These are phyloP conservation scores for Neofusicoccum laricinum DNA, from an alignment of 2,329 filamentous ascomycete genomes.

Conservation along the genomic window DNA sequence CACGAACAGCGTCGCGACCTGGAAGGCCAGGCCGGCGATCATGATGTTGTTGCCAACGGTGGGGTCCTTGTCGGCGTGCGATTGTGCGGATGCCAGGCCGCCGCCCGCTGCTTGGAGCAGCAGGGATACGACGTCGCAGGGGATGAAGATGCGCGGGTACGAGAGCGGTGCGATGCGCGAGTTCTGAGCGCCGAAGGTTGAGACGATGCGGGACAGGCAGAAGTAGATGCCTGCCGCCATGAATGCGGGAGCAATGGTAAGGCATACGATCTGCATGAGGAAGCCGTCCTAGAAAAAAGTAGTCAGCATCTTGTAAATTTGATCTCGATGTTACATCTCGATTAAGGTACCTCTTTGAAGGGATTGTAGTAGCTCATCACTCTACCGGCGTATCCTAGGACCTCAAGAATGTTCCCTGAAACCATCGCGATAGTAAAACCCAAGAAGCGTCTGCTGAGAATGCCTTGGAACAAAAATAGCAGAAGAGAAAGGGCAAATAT, in stretches of 20 bases:
- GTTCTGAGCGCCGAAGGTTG: constrained; percentile 37
- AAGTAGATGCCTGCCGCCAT: constrained; percentile 65
- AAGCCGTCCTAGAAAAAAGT: constrained; percentile 50
- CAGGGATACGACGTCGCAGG: constrained; percentile 47
- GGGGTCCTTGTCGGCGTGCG: constrained; percentile 29
- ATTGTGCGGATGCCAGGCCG: constrained; percentile 38
- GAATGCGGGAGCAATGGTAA: constrained; percentile 57
- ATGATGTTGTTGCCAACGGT: constrained; percentile 44
- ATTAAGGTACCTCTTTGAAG: constrained; percentile 43
- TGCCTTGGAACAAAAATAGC: constrained; percentile 37
- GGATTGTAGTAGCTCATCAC: constrained; percentile 58
- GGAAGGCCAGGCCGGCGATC: constrained; percentile 44
- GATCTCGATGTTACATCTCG: background rate
- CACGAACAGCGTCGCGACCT: constrained; percentile 43
- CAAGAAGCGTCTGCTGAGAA: constrained; percentile 37
- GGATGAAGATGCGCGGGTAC: constrained; percentile 52
- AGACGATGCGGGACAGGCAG: constrained; percentile 49
- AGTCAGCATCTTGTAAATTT: background rate
- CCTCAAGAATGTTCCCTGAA: constrained; percentile 55
- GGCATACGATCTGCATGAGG: constrained; percentile 64
- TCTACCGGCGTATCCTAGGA: constrained; percentile 62
- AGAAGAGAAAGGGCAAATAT: constrained; percentile 43
- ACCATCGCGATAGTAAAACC: constrained; percentile 51
- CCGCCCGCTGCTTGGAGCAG: constrained; percentile 45
- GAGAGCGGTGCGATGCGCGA: constrained; percentile 44